A percentile compares a stretch with the other conserved stretches of the same genome.
Evolutionary conservation across 257 asterid species (phyloP).

Genomic region (Nicotiana tabacum): DNA sequence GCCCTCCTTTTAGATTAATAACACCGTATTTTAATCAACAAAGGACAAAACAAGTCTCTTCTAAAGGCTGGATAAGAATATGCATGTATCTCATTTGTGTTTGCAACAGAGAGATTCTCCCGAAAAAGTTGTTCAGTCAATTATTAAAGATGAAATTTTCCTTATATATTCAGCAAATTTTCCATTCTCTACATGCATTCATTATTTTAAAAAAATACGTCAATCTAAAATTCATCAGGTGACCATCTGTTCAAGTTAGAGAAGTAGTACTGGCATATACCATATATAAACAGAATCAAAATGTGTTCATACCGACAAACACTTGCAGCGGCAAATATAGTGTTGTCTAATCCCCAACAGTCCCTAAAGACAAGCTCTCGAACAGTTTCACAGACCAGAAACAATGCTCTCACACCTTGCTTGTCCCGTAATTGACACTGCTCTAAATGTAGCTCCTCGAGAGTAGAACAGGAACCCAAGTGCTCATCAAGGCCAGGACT

Average conservation of each 20-base stretch:
- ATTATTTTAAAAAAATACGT: not conserved
- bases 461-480: constrained; percentile 67
- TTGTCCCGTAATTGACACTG: constrained; percentile 64
- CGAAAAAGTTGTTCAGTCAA: not conserved
- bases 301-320: constrained; percentile 45
- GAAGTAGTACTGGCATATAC: not conserved
- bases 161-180: not conserved
- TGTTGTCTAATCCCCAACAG: constrained; percentile 84
- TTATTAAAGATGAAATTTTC: not conserved
- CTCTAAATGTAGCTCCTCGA: constrained; percentile 78
- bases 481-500: constrained; percentile 79
- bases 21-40: not conserved
- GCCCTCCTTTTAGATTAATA: not conserved
- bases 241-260: not conserved
- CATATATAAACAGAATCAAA: not conserved
- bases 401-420: constrained; percentile 53
- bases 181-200: not conserved
- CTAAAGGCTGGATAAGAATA: not conserved
- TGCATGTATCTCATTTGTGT: not conserved
- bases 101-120: not conserved
- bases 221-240: not conserved
- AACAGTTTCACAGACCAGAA: constrained; percentile 50
- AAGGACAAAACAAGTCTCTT: not conserved
- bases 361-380: constrained; percentile 54
- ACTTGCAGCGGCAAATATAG: constrained; percentile 43